Evolutionary conservation across 208 protist genomes (phyloP).

Genomic region (Acanthamoeba castellanii): DNA sequence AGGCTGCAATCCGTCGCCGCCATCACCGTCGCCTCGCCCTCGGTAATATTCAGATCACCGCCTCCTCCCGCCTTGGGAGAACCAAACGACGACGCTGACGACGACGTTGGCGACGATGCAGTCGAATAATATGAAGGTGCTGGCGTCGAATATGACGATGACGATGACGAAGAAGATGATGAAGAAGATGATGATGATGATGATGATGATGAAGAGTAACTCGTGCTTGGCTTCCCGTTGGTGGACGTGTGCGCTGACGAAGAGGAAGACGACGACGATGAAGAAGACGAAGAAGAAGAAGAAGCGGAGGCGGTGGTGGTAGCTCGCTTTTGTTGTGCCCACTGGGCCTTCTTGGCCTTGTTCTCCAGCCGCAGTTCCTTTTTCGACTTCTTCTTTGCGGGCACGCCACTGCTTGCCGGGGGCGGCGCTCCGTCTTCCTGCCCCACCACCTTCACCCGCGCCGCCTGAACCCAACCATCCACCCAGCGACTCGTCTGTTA

Average conservation of each 20-base stretch:
- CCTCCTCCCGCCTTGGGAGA: neutral
- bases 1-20: constrained; percentile 21
- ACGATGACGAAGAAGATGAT: too few species aligned
- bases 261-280: constrained; percentile 1
- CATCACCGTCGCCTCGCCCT: constrained; percentile 8
- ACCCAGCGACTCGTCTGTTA: neutral
- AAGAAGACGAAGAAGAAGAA: neutral
- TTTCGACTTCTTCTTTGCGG: constrained; percentile 23
- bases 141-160: neutral
- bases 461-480: too few species aligned
- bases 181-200: too few species aligned
- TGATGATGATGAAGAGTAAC: too few species aligned
- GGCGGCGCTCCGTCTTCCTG: neutral
- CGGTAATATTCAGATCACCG: neutral
- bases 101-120: neutral
- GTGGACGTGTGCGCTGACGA: neutral
- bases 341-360: constrained; percentile 35
- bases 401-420: neutral
- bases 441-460: neutral
- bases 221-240: too few species aligned
- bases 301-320: neutral
- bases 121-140: neutral
- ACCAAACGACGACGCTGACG: neutral
- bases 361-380: constrained; percentile 45
- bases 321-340: constrained; percentile 12